Conservation (phyloP, 208 protist species). For the Leishmania aethiopica region DNA sequence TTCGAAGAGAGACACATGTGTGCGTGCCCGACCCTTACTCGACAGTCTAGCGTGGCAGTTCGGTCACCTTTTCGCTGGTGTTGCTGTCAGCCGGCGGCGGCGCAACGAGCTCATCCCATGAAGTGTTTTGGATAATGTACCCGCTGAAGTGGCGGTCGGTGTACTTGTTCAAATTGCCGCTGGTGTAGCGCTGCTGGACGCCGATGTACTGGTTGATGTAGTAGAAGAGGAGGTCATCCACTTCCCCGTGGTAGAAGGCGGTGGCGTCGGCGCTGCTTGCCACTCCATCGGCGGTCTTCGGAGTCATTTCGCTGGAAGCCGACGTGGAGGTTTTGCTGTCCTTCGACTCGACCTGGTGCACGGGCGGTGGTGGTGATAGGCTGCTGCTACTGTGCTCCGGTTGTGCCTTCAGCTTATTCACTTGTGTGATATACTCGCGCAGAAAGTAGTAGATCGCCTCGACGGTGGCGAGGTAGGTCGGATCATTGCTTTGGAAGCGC, state of each 20-base stretch:
- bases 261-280: not conserved
- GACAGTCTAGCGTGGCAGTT: not conserved
- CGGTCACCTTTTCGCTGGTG: not conserved
- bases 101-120: conserved; percentile 74
- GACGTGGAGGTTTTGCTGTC: not conserved
- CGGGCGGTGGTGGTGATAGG: not conserved
- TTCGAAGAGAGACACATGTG: not conserved
- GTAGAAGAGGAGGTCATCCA: conserved; percentile 96
- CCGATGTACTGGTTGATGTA: conserved; percentile 95
- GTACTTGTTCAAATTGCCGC: conserved; percentile 52
- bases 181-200: conserved; percentile 88
- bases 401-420: conserved; percentile 40
- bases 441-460: conserved; percentile 96
- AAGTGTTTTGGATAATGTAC: conserved; percentile 73
- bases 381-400: not conserved
- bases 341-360: not conserved
- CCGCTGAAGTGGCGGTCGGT: conserved; percentile 86
- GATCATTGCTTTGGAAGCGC: conserved; percentile 94
- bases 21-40: not conserved
- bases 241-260: conserved; percentile 83
- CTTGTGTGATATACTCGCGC: conserved; percentile 81
- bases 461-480: conserved; percentile 92
- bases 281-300: not conserved
- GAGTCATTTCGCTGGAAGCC: not conserved
- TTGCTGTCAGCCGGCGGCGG: conserved; percentile 6